Conservation (phyloP, 2,329 filamentous ascomycete species). For the Pseudomassariella vexata region DNA sequence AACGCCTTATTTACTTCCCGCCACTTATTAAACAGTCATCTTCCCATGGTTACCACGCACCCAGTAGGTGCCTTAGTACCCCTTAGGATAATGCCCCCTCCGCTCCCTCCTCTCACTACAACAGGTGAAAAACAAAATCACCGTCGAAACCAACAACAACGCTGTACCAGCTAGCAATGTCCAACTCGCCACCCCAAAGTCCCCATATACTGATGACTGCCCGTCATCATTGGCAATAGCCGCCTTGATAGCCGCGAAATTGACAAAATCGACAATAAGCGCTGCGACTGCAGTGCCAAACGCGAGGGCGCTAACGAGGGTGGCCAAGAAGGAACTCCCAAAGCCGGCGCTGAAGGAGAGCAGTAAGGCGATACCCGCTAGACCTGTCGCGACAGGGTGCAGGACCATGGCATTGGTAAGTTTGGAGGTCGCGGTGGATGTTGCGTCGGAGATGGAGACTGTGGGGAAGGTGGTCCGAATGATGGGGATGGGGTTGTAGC, state of each 20-base stretch:
- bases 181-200: not conserved
- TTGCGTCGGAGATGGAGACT: slow-evolving; percentile 34
- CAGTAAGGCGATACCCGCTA: slow-evolving; percentile 55
- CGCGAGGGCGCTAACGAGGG: slow-evolving; percentile 41
- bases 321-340: slow-evolving; percentile 44
- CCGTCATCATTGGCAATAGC: slow-evolving; percentile 41
- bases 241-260: slow-evolving; percentile 47
- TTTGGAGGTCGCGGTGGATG: slow-evolving; percentile 36
- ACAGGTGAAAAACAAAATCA: not conserved
- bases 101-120: not conserved
- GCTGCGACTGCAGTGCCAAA: slow-evolving; percentile 43
- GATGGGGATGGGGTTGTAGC: slow-evolving; percentile 48
- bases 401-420: slow-evolving; percentile 57
- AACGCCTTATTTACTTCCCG: too few species aligned
- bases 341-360: slow-evolving; percentile 46
- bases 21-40: too few species aligned
- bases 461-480: slow-evolving; percentile 29
- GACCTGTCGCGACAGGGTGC: slow-evolving; percentile 52
- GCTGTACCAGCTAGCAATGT: not conserved
- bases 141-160: not conserved
- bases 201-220: too few species aligned
- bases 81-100: too few species aligned
- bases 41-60: too few species aligned
- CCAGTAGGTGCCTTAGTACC: too few species aligned
- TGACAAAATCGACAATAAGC: slow-evolving; percentile 51